These are phyloP conservation scores for Aureobasidium sp. DNA, from an alignment of 2,329 filamentous ascomycete genomes.

Conservation along the genomic window DNA sequence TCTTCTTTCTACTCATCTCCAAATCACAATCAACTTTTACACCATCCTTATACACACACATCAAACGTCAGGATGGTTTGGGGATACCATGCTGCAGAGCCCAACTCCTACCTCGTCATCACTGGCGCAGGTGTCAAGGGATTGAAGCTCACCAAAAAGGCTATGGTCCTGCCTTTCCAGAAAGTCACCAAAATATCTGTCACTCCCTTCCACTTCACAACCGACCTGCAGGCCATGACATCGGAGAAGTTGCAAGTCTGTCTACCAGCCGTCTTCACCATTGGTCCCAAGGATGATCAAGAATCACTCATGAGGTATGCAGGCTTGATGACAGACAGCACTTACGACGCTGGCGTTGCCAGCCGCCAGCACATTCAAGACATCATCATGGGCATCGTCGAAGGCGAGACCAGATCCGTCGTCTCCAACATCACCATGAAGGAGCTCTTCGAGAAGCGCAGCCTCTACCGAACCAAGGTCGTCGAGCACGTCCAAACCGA, in stretches of 20 bases:
- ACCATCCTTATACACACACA: neutral
- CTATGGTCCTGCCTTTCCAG: slow-evolving; percentile 64
- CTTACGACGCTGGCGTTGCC: slow-evolving; percentile 22
- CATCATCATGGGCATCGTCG: slow-evolving; percentile 84
- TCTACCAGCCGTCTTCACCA: slow-evolving; percentile 76
- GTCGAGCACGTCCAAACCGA: slow-evolving; percentile 63
- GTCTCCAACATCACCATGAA: slow-evolving; percentile 90
- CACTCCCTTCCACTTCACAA: slow-evolving; percentile 55
- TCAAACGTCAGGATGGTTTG: neutral
- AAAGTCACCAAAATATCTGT: slow-evolving; percentile 29
- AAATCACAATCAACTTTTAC: neutral
- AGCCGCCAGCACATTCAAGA: slow-evolving; percentile 64
- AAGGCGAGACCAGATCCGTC: slow-evolving; percentile 76
- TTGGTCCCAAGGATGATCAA: slow-evolving; percentile 66
- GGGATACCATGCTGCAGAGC: slow-evolving; percentile 50
- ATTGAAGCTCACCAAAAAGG: slow-evolving; percentile 71
- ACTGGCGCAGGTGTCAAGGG: slow-evolving; percentile 69
- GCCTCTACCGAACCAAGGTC: slow-evolving; percentile 65
- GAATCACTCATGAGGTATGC: slow-evolving; percentile 74
- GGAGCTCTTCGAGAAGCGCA: slow-evolving; percentile 72
- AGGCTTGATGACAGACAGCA: slow-evolving; percentile 20
- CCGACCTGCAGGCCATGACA: slow-evolving; percentile 81
- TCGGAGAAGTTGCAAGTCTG: slow-evolving; percentile 78
- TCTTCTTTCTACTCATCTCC: neutral
- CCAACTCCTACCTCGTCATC: slow-evolving; percentile 80